Evolutionary conservation across 78 protist genomes (phyloP).

Genomic region (Reticulomyxa filosa): DNA sequence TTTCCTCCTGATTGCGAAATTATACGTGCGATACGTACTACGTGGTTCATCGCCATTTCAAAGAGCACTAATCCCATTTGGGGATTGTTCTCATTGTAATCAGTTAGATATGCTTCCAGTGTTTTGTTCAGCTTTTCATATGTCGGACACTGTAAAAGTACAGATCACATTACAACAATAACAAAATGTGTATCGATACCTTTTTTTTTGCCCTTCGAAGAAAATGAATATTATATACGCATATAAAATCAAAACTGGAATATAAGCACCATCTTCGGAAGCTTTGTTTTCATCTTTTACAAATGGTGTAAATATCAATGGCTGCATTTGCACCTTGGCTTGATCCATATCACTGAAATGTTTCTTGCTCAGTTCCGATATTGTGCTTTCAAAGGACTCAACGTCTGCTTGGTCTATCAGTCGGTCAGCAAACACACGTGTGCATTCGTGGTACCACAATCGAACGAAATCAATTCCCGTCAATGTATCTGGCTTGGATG

Average conservation of each 20-base stretch:
- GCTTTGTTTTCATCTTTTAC: too few relatives aligned
- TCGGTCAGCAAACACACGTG: conserved; percentile 44
- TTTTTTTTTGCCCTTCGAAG: too few relatives aligned
- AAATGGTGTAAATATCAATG: too few relatives aligned
- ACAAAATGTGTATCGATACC: too few relatives aligned
- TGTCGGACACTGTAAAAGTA: background rate
- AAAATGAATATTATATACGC: too few relatives aligned
- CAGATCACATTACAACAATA: too few relatives aligned
- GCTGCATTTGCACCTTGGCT: too few relatives aligned
- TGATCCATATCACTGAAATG: background rate
- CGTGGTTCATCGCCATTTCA: conserved; percentile 47
- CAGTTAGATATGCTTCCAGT: conserved; percentile 2
- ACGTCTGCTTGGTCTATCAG: conserved; percentile 16
- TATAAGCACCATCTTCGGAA: too few relatives aligned
- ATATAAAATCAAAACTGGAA: too few relatives aligned
- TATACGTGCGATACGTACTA: conserved; percentile 40
- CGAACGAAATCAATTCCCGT: conserved; percentile 9
- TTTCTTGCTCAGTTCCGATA: conserved; percentile 3
- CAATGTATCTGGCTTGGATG: background rate
- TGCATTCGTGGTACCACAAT: conserved; percentile 38
- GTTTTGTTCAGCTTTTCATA: background rate
- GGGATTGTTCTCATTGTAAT: conserved; percentile 35
- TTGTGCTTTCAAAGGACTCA: conserved; percentile 4
- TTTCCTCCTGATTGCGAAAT: conserved; percentile 36
- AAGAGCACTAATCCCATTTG: conserved; percentile 48